Conservation (phyloP, 441 rosid genomes). For the Brassica balearica region DNA sequence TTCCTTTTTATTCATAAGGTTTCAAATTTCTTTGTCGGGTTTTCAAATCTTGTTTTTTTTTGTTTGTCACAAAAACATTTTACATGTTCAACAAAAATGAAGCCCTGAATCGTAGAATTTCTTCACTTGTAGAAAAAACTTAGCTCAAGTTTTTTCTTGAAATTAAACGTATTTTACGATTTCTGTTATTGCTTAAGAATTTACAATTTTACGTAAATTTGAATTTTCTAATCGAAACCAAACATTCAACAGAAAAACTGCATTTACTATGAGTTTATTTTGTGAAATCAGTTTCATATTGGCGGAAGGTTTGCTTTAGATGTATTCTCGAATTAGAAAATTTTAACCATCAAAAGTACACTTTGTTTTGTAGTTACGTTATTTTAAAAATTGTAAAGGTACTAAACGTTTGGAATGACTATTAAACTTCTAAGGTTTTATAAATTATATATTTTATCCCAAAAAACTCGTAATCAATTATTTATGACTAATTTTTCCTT, state of each 20-base stretch:
- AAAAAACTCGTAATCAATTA: not conserved
- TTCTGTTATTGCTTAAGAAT: not conserved
- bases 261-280: not conserved
- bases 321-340: not conserved
- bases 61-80: not conserved
- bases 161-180: too few relatives aligned
- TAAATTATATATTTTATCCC: not conserved
- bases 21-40: not conserved
- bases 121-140: not conserved
- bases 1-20: not conserved
- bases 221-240: not conserved
- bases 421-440: not conserved
- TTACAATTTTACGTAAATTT: not conserved
- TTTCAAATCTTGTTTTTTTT: not conserved
- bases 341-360: not conserved
- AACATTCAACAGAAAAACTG: not conserved
- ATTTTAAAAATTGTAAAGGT: not conserved
- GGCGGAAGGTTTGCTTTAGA: not conserved
- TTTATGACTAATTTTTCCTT: not conserved
- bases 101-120: not conserved
- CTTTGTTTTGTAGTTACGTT: not conserved
- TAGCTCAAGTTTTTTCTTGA: too few relatives aligned
- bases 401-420: not conserved
- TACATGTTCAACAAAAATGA: not conserved
- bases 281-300: not conserved